These are phyloP conservation scores for Lunasporangiospora selenospora DNA, from an alignment of 192 early-diverging fungal genomes.

Conservation along the genomic window DNA sequence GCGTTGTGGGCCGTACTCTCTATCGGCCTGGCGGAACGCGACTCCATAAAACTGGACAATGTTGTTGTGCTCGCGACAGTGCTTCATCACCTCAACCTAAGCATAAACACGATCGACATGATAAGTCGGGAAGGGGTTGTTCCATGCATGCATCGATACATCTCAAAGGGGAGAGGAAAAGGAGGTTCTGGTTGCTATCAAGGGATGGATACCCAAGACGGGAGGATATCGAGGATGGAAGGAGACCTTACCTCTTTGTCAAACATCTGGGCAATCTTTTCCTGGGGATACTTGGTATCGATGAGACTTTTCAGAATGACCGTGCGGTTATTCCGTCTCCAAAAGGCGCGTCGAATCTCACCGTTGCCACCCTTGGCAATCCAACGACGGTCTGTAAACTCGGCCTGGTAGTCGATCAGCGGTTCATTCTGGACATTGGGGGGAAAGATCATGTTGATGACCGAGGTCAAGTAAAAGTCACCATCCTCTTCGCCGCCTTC, in stretches of 20 bases:
- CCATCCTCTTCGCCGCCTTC: slow-evolving; percentile 1
- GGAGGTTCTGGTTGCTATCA: too few species aligned
- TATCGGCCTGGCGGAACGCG: slow-evolving; percentile 23
- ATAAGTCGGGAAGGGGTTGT: too few species aligned
- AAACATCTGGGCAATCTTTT: slow-evolving; percentile 33
- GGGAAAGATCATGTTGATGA: slow-evolving; percentile 38
- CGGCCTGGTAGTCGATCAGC: slow-evolving; percentile 18
- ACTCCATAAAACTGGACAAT: slow-evolving; percentile 42
- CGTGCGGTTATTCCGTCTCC: slow-evolving; percentile 9
- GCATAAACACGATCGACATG: too few species aligned
- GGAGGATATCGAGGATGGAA: too few species aligned
- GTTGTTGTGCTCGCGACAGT: slow-evolving; percentile 33
- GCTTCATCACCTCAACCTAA: slow-evolving; percentile 49
- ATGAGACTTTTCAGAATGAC: slow-evolving; percentile 45
- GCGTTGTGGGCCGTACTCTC: slow-evolving; percentile 24
- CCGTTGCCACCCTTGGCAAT: slow-evolving; percentile 42
- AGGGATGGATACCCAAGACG: too few species aligned
- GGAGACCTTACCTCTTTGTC: slow-evolving; percentile 46
- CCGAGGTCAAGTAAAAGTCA: slow-evolving; percentile 35
- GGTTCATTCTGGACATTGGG: slow-evolving; percentile 7
- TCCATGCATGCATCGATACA: too few species aligned
- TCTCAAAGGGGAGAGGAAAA: too few species aligned
- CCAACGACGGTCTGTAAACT: slow-evolving; percentile 30
- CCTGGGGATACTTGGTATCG: slow-evolving; percentile 20
- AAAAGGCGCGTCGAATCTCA: slow-evolving; percentile 27